A percentile compares a stretch with the other conserved stretches of the same genome.
Conservation (phyloP, 2,329 filamentous ascomycete species). For the Neoascochyta sp. region DNA sequence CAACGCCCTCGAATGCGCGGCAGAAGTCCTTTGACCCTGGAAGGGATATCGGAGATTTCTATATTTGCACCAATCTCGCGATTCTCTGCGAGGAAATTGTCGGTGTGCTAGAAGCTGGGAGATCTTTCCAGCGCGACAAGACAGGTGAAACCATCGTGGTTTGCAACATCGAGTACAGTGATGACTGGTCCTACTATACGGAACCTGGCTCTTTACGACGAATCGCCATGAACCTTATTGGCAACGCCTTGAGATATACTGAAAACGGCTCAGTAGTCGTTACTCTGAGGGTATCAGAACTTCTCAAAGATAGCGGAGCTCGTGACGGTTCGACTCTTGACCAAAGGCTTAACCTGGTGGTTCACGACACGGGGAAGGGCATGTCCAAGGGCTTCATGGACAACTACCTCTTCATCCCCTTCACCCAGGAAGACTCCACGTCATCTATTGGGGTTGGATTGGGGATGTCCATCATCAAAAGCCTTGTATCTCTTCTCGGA, state of each 20-base stretch:
- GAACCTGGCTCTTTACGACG: conserved; percentile 11
- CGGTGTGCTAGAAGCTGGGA: conserved; percentile 5
- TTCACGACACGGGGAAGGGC: conserved; percentile 18
- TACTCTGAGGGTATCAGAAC: not conserved
- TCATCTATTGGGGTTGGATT: conserved; percentile 16
- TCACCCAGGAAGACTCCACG: conserved; percentile 18
- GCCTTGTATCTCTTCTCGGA: conserved; percentile 11
- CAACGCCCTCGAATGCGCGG: conserved; percentile 6
- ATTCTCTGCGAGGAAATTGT: conserved; percentile 5
- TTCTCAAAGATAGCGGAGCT: not conserved
- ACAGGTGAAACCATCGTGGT: conserved; percentile 1
- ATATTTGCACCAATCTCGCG: conserved; percentile 9
- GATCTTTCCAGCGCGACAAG: not conserved
- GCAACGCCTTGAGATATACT: conserved; percentile 21
- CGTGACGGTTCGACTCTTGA: no score
- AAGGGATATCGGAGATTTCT: conserved; percentile 10
- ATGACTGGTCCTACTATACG: conserved; percentile 7
- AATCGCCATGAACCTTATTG: conserved; percentile 20
- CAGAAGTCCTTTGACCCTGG: conserved; percentile 6
- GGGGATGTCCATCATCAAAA: conserved; percentile 19
- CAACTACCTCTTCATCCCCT: conserved; percentile 15
- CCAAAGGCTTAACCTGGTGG: conserved; percentile 20
- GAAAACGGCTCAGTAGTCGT: conserved; percentile 7
- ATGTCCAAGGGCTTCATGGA: conserved; percentile 17
- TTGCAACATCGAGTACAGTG: conserved; percentile 1